phyloP scores from a whole-genome alignment of 805 yeast species.

The Peterozyma xylosa region DNA sequence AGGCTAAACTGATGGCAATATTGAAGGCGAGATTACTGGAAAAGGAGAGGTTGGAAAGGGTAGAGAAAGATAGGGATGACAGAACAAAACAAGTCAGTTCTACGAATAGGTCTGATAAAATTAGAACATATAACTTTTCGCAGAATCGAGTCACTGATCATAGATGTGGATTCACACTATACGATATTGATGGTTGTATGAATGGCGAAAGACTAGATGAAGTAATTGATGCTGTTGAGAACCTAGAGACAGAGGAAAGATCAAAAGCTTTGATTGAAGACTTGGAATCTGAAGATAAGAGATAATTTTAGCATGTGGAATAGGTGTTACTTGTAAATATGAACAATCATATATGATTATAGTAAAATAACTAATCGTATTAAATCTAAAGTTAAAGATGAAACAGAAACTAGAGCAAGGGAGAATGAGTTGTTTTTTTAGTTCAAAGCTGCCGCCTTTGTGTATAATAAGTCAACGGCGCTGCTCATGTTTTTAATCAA shows the following conservation, averaged over 20 bases:
- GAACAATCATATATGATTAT: background rate
- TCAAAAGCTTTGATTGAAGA: slow-evolving; percentile 29
- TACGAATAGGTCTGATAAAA: slow-evolving; percentile 87
- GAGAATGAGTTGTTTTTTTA: slow-evolving; percentile 16
- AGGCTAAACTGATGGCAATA: slow-evolving; percentile 83
- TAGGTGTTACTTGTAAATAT: background rate
- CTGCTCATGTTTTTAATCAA: slow-evolving; percentile 79
- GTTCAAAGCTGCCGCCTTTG: slow-evolving; percentile 82
- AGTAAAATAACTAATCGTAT: too few relatives aligned
- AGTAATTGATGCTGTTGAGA: slow-evolving; percentile 44
- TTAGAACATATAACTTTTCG: slow-evolving; percentile 87
- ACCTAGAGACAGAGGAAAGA: slow-evolving; percentile 35
- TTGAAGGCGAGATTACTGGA: slow-evolving; percentile 83
- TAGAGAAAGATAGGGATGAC: slow-evolving; percentile 54
- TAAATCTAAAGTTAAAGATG: too few relatives aligned
- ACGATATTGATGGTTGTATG: slow-evolving; percentile 65
- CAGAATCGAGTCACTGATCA: slow-evolving; percentile 94
- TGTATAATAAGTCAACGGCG: slow-evolving; percentile 87
- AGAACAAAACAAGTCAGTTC: slow-evolving; percentile 81
- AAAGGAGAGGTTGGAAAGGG: slow-evolving; percentile 56
- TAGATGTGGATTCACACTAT: slow-evolving; percentile 73
- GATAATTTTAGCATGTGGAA: background rate
- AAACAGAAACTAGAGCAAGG: background rate
- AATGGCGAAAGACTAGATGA: slow-evolving; percentile 52
- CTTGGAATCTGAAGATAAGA: slow-evolving; percentile 8